phyloP scores from a whole-genome alignment of 371 early-diverging fungal species.

The Rhizoclosmatium hyalinum region DNA sequence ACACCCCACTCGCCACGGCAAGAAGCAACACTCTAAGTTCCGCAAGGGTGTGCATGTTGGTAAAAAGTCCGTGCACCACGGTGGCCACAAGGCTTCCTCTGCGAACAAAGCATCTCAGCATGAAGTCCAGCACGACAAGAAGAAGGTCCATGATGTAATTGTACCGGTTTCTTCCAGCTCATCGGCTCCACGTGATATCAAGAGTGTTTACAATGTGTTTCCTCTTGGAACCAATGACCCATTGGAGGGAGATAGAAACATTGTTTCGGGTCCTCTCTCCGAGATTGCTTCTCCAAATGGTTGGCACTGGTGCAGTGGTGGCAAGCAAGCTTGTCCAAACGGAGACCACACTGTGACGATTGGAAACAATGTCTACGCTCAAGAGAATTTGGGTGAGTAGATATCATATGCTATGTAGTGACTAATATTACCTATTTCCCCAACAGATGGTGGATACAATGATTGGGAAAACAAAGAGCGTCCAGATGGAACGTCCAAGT shows the following conservation, averaged over 20 bases:
- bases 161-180: background rate
- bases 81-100: background rate
- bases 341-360: constrained; percentile 72
- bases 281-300: constrained; percentile 71
- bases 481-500: constrained; percentile 60
- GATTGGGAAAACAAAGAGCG: constrained; percentile 78
- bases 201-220: constrained; percentile 73
- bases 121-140: background rate
- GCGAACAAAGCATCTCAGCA: background rate
- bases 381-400: constrained; percentile 62
- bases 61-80: background rate
- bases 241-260: constrained; percentile 60
- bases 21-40: background rate
- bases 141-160: constrained; percentile 1
- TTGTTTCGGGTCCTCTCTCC: constrained; percentile 78
- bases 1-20: background rate
- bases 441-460: constrained; percentile 40
- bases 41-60: background rate
- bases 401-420: background rate
- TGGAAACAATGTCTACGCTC: constrained; percentile 83
- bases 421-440: background rate
- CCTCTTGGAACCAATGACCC: constrained; percentile 92
- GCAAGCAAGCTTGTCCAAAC: constrained; percentile 8
- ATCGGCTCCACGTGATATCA: background rate
- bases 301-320: constrained; percentile 51